Evolutionary conservation across 2,329 filamentous ascomycete species (phyloP).

Genomic region (Paracoccidioides brasiliensis): DNA sequence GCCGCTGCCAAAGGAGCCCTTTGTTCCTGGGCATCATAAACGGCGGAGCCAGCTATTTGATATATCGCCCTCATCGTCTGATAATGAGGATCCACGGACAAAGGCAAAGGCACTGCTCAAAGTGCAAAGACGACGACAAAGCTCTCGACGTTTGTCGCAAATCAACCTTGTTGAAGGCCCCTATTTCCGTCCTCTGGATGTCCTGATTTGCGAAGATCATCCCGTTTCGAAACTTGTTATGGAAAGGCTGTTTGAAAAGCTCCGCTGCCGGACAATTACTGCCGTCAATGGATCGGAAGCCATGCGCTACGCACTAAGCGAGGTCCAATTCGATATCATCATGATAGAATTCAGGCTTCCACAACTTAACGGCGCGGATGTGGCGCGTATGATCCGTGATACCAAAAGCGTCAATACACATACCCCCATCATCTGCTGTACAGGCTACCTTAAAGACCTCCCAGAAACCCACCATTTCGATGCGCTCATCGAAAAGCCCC

Average conservation of each 20-base stretch:
- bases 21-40: conserved; percentile 63
- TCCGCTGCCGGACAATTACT: conserved; percentile 86
- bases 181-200: conserved; percentile 77
- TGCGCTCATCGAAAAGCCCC: conserved; percentile 88
- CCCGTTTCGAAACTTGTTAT: conserved; percentile 96
- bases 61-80: conserved; percentile 91
- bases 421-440: conserved; percentile 92
- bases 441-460: conserved; percentile 93
- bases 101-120: conserved; percentile 83
- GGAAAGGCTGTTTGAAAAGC: conserved; percentile 91
- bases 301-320: conserved; percentile 83
- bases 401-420: conserved; percentile 90
- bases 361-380: conserved; percentile 86
- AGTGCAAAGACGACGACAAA: conserved; percentile 87
- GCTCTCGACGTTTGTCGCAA: conserved; percentile 84
- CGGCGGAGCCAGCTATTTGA: conserved; percentile 90
- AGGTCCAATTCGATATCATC: conserved; percentile 97
- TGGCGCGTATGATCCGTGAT: conserved; percentile 94
- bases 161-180: conserved; percentile 76
- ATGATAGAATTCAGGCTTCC: conserved; percentile 96
- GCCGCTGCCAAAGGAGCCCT: conserved; percentile 48
- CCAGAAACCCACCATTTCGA: conserved; percentile 94
- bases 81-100: conserved; percentile 88
- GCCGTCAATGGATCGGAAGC: conserved; percentile 84
- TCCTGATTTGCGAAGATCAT: conserved; percentile 94